phyloP scores from a whole-genome alignment of 2,329 filamentous ascomycete genomes.

The Lachnellula suecica region DNA sequence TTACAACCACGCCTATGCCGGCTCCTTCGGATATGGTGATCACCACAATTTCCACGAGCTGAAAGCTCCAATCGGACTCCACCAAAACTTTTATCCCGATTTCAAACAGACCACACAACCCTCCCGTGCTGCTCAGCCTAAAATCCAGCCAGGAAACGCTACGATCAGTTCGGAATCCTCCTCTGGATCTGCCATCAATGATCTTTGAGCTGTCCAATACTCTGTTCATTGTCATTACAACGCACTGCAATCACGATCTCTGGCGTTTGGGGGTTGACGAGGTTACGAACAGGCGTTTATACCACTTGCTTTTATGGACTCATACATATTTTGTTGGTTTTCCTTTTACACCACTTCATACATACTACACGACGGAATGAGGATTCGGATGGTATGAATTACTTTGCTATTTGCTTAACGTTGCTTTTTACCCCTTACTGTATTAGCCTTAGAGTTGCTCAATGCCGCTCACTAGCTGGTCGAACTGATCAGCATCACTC shows the following conservation, averaged over 20 bases:
- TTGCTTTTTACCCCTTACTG: constrained; percentile 7
- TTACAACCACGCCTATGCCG: constrained; percentile 23
- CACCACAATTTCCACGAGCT: constrained; percentile 12
- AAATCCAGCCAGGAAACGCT: constrained; percentile 4
- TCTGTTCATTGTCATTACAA: not conserved
- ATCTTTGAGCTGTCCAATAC: constrained; percentile 11
- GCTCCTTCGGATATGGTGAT: constrained; percentile 17
- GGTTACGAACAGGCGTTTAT: not conserved
- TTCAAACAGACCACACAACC: constrained; percentile 18
- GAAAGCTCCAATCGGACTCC: constrained; percentile 7
- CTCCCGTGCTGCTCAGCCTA: constrained; percentile 5
- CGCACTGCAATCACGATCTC: not conserved
- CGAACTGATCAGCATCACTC: constrained; percentile 19
- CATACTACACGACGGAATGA: constrained; percentile 4
- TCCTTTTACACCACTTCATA: constrained; percentile 2
- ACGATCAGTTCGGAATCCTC: not conserved
- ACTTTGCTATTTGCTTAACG: constrained; percentile 19
- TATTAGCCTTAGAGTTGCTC: constrained; percentile 52
- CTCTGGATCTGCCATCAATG: constrained; percentile 9
- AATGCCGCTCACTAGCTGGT: constrained; percentile 39
- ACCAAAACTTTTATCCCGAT: constrained; percentile 15
- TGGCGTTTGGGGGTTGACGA: not conserved
- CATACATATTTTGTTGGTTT: not conserved
- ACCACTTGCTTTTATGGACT: constrained; percentile 2
- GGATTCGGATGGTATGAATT: not conserved